Percentiles rank a stretch among this genome's conserved stretches.
Conservation (phyloP, 257 asterid genomes). For the Verbascum thapsus region DNA sequence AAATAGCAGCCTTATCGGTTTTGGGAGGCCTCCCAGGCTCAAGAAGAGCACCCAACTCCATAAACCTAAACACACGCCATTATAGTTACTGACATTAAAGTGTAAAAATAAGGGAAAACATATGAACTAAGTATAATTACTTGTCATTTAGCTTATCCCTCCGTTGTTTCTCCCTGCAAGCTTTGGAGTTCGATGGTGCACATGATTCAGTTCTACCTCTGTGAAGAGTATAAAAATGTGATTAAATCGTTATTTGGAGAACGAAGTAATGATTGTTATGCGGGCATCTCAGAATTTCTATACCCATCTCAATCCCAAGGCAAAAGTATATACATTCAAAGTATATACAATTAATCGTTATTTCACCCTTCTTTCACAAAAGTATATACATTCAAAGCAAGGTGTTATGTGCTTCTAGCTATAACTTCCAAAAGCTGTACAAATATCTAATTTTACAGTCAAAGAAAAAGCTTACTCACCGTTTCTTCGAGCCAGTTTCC, state of each 20-base stretch:
- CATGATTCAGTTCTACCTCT: constrained; percentile 69
- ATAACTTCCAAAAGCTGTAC: constrained; percentile 1
- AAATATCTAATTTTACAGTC: too few relatives aligned
- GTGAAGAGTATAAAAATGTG: constrained; percentile 26
- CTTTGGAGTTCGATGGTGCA: constrained; percentile 77
- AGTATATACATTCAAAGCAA: neutral
- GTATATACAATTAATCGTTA: too few relatives aligned
- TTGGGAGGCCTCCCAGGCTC: constrained; percentile 94
- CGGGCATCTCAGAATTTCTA: constrained; percentile 3
- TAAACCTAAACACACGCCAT: constrained; percentile 46
- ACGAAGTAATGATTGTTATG: too few relatives aligned
- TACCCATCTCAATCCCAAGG: constrained; percentile 11
- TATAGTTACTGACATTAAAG: constrained; percentile 23
- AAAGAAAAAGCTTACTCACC: constrained; percentile 50
- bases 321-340: too few relatives aligned
- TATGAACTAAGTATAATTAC: constrained; percentile 44
- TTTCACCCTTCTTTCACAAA: neutral
- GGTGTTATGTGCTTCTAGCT: neutral
- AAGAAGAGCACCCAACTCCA: constrained; percentile 80
- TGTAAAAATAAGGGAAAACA: constrained; percentile 23
- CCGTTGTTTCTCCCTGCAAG: constrained; percentile 89
- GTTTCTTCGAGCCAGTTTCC: constrained; percentile 65
- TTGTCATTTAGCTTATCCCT: constrained; percentile 90
- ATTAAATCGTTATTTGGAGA: constrained; percentile 22
- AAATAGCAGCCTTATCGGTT: constrained; percentile 84